Conservation (phyloP, 176 grass and related monocot genomes). For the Zoysia pacifica region DNA sequence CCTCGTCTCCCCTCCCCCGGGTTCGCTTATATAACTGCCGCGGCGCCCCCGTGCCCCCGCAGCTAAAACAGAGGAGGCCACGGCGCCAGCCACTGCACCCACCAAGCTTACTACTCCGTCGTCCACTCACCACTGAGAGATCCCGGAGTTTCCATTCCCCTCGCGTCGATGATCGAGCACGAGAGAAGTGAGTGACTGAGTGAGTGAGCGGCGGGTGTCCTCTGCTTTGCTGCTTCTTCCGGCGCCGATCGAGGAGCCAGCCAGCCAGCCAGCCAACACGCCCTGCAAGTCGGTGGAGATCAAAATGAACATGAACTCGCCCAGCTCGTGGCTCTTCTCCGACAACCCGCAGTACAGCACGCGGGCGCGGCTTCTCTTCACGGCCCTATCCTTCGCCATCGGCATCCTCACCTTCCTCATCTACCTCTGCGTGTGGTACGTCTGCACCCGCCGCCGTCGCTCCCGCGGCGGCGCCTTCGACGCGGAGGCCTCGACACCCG, state of each 20-base stretch:
- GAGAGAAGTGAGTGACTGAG: too few species aligned
- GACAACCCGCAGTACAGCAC: slow-evolving; percentile 53
- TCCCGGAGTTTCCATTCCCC: too few species aligned
- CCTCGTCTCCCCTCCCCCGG: not conserved
- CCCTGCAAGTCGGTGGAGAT: too few species aligned
- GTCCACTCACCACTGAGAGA: too few species aligned
- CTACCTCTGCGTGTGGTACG: slow-evolving; percentile 63
- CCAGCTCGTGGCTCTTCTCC: slow-evolving; percentile 52
- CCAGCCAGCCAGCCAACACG: not conserved
- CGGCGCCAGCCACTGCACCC: too few species aligned
- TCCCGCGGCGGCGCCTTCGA: fast-evolving
- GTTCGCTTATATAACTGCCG: slow-evolving; percentile 6
- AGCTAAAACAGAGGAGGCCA: not conserved
- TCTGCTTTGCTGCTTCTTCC: not conserved
- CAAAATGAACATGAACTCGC: slow-evolving; percentile 34
- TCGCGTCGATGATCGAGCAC: too few species aligned
- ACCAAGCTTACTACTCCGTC: too few species aligned
- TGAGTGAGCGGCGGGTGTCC: too few species aligned
- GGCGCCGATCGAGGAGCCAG: not conserved
- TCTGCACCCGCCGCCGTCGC: slow-evolving; percentile 32
- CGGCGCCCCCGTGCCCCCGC: not conserved
- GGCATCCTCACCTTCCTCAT: slow-evolving; percentile 64
- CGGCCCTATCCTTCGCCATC: slow-evolving; percentile 72
- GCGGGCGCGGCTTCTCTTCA: slow-evolving; percentile 54
- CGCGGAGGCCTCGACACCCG: not conserved